Evolutionary conservation across 2,329 filamentous ascomycete genomes (phyloP).

Genomic region (Canariomyces notabilis): DNA sequence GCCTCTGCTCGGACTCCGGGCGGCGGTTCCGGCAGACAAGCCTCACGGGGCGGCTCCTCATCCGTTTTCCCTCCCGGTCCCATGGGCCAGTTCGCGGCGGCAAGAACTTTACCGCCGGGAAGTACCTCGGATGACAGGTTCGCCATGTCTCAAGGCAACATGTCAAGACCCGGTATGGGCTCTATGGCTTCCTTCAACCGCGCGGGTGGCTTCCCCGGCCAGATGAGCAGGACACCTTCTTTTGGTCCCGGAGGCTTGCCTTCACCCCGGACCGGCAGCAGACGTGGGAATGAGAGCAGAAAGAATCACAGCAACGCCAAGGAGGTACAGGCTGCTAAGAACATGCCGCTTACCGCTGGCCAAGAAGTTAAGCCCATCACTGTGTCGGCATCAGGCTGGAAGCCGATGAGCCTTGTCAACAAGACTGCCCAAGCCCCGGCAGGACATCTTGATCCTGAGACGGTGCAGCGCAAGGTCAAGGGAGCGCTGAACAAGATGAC

Average conservation of each 20-base stretch:
- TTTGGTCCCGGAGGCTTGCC: slow-evolving; percentile 55
- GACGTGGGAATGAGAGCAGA: slow-evolving; percentile 53
- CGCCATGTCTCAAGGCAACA: slow-evolving; percentile 52
- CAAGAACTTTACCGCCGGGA: slow-evolving; percentile 62
- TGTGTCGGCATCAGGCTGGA: slow-evolving; percentile 76
- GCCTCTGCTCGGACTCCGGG: slow-evolving; percentile 56
- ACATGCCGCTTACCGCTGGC: slow-evolving; percentile 85
- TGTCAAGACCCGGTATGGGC: slow-evolving; percentile 45
- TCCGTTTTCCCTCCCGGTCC: slow-evolving; percentile 40
- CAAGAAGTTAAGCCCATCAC: slow-evolving; percentile 76
- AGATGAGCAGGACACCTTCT: slow-evolving; percentile 63
- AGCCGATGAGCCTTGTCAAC: slow-evolving; percentile 66
- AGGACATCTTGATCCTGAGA: slow-evolving; percentile 73
- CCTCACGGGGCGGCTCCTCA: slow-evolving; percentile 48
- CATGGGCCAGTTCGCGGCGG: slow-evolving; percentile 67
- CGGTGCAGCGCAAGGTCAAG: slow-evolving; percentile 99
- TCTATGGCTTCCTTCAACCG: slow-evolving; percentile 57
- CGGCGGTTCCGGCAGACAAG: slow-evolving; percentile 42
- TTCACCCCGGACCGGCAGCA: slow-evolving; percentile 66
- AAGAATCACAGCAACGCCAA: slow-evolving; percentile 54
- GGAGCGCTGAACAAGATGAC: slow-evolving; percentile 99
- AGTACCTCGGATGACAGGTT: slow-evolving; percentile 78
- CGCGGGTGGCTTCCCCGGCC: slow-evolving; percentile 58
- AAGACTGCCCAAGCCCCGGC: slow-evolving; percentile 34
- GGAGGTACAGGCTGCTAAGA: slow-evolving; percentile 70